phyloP scores from a whole-genome alignment of 768 basidiomycete genomes.

The Candolleomyces efflorescens region DNA sequence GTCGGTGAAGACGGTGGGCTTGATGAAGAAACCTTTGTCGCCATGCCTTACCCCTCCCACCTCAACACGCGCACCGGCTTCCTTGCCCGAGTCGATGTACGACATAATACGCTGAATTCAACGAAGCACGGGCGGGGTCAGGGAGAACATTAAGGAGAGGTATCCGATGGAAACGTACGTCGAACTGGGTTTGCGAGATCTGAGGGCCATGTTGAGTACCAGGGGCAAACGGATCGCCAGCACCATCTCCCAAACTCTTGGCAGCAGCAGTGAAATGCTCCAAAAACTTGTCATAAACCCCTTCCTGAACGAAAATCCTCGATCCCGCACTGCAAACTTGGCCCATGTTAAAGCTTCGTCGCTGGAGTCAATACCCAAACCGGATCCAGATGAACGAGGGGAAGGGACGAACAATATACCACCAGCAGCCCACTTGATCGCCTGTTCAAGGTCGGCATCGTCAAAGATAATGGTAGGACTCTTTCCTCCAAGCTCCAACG shows the following conservation, averaged over 20 bases:
- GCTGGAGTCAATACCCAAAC: not conserved
- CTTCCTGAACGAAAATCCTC: slow-evolving; percentile 75
- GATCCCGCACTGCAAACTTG: slow-evolving; percentile 81
- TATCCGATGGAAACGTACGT: slow-evolving; percentile 36
- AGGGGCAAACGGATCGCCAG: slow-evolving; percentile 60
- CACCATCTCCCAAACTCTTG: slow-evolving; percentile 40
- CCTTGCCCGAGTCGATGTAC: slow-evolving; percentile 74
- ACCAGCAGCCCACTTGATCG: slow-evolving; percentile 59
- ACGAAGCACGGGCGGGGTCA: not conserved
- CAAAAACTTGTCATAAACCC: slow-evolving; percentile 78
- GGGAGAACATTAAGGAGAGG: not conserved
- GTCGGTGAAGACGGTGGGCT: slow-evolving; percentile 73
- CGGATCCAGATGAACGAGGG: not conserved
- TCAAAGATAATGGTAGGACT: slow-evolving; percentile 61
- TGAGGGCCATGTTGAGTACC: slow-evolving; percentile 66
- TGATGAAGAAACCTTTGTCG: slow-evolving; percentile 56
- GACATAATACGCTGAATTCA: slow-evolving; percentile 62
- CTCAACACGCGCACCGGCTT: slow-evolving; percentile 64
- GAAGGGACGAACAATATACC: slow-evolving; percentile 52
- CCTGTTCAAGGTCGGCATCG: slow-evolving; percentile 58
- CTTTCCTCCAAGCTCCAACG: slow-evolving; percentile 73
- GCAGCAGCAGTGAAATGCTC: slow-evolving; percentile 47
- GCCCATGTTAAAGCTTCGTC: slow-evolving; percentile 32
- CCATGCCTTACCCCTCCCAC: slow-evolving; percentile 59
- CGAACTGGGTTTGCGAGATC: slow-evolving; percentile 63